Evolutionary conservation across 345 rosid species (phyloP).

Genomic region (Gossypium mustelinum): DNA sequence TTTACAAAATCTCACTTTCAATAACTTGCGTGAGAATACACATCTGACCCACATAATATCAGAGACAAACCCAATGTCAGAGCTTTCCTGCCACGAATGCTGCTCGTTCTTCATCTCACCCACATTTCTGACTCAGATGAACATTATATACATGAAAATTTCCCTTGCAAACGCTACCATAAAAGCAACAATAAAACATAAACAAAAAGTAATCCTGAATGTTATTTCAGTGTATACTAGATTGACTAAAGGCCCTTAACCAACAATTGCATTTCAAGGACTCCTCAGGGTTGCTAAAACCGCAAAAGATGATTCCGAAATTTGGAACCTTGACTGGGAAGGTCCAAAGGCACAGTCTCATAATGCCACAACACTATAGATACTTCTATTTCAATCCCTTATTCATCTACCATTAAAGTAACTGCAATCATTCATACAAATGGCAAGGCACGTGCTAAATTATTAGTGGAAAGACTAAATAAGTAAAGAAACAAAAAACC

Average conservation of each 20-base stretch:
- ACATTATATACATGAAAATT: not conserved
- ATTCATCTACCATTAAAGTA: not conserved
- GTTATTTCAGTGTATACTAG: not conserved
- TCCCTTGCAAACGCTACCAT: not conserved
- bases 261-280: not conserved
- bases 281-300: not conserved
- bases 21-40: not conserved
- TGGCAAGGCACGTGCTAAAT: not conserved
- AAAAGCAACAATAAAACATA: not conserved
- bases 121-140: conserved; percentile 13
- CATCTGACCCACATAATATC: not conserved
- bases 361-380: not conserved
- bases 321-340: not conserved
- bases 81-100: not conserved
- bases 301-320: not conserved
- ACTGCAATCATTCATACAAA: not conserved
- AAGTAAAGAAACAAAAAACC: not conserved
- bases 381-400: not conserved
- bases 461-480: too few relatives aligned
- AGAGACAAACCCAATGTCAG: not conserved
- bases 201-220: not conserved
- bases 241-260: not conserved
- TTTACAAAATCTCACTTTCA: not conserved
- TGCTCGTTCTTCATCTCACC: conserved; percentile 1
- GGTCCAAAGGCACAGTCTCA: too few relatives aligned